Evolutionary conservation across 139 green algal genomes (phyloP).

Genomic region (Micractinium sp.): DNA sequence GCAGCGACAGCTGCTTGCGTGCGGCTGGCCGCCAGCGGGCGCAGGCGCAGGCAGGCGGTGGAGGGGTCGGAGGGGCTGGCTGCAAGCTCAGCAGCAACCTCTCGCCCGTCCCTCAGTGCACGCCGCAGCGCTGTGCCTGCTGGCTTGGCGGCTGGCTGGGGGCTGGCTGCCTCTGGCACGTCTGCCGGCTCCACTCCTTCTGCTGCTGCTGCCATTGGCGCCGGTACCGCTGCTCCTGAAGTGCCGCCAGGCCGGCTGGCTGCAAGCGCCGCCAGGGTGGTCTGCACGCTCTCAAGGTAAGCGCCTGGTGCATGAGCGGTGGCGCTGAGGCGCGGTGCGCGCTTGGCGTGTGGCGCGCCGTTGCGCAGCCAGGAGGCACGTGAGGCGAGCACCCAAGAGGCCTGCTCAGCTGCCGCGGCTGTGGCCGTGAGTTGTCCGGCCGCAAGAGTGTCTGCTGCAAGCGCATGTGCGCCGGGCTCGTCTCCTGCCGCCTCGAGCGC

Average conservation of each 20-base stretch:
- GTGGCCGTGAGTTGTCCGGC: not conserved
- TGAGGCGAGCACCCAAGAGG: too few relatives aligned
- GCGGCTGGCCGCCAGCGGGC: not conserved
- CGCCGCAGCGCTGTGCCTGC: not conserved
- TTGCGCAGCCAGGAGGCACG: not conserved
- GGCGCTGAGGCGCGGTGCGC: too few relatives aligned
- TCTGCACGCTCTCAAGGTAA: not conserved
- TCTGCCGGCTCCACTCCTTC: too few relatives aligned
- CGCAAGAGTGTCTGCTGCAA: not conserved
- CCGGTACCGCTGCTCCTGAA: too few relatives aligned
- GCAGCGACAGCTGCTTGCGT: not conserved
- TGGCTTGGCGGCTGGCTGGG: too few relatives aligned
- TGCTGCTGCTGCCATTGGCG: too few relatives aligned
- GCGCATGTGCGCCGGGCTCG: not conserved
- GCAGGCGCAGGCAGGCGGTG: not conserved
- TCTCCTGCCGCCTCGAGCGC: constrained; percentile 3
- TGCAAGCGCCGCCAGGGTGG: not conserved
- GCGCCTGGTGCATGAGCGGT: too few relatives aligned
- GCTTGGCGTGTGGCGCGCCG: too few relatives aligned
- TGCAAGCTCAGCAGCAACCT: not conserved
- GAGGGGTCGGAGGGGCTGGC: not conserved
- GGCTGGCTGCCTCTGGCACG: too few relatives aligned
- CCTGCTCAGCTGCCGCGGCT: not conserved
- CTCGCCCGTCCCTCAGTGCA: not conserved
- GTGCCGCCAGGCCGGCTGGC: not conserved